A percentile compares a stretch with the other conserved stretches of the same genome.
Conservation (phyloP, 495 filamentous ascomycete genomes). For the Penicillium cinerascens region DNA sequence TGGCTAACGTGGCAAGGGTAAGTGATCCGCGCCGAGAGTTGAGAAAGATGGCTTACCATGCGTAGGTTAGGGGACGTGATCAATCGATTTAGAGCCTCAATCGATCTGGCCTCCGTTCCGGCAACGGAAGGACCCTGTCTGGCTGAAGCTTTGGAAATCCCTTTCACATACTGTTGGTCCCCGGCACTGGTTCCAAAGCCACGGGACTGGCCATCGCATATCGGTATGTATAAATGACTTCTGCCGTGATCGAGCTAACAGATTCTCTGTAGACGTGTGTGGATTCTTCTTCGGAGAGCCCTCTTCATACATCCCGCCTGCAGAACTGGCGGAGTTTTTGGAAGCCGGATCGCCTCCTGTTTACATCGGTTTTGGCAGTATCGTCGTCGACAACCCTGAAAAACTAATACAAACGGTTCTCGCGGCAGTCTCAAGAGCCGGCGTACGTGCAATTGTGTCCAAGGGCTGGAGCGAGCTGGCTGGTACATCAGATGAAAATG, state of each 20-base stretch:
- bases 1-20: conserved; percentile 67
- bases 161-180: conserved; percentile 65
- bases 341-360: conserved; percentile 52
- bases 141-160: conserved; percentile 47
- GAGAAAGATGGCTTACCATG: conserved; percentile 6
- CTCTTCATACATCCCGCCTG: conserved; percentile 47
- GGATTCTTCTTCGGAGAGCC: conserved; percentile 60
- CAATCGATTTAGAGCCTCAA: conserved; percentile 50
- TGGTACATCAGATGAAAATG: conserved; percentile 40
- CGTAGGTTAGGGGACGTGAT: conserved; percentile 55
- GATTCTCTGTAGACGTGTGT: conserved; percentile 40
- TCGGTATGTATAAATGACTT: conserved; percentile 30
- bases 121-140: conserved; percentile 33
- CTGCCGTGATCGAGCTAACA: neutral
- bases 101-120: conserved; percentile 51
- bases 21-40: neutral
- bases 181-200: conserved; percentile 60
- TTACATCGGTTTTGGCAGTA: conserved; percentile 67
- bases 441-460: conserved; percentile 57
- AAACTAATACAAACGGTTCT: conserved; percentile 51
- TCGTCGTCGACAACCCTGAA: conserved; percentile 59
- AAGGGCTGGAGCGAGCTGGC: conserved; percentile 63
- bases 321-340: conserved; percentile 52
- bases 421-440: conserved; percentile 47
- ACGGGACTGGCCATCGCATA: conserved; percentile 55